phyloP scores from a whole-genome alignment of 179 eudicot species.

The Beta corolliflora region DNA sequence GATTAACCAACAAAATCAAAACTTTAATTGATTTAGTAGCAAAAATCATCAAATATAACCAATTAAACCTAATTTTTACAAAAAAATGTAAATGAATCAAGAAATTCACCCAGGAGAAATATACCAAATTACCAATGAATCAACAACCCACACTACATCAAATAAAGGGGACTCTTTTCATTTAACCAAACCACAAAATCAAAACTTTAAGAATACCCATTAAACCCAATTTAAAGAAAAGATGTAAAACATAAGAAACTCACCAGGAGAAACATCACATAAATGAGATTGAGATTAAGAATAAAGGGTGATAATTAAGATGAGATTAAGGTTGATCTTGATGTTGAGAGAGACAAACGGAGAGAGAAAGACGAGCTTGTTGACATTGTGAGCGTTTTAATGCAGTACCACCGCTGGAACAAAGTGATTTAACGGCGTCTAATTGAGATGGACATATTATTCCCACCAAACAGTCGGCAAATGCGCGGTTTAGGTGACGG shows the following conservation, averaged over 20 bases:
- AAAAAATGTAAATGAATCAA: no score
- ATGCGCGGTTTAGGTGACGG: conserved; percentile 75
- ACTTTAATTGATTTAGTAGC: neutral
- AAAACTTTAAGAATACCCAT: neutral
- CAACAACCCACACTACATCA: no score
- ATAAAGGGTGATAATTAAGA: neutral
- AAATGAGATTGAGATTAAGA: no score
- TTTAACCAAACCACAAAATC: neutral
- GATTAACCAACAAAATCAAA: neutral
- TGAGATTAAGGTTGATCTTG: conserved; percentile 31
- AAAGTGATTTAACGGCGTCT: conserved; percentile 73
- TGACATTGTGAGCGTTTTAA: conserved; percentile 88
- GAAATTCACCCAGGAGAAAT: no score
- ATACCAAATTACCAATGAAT: no score
- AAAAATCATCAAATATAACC: neutral
- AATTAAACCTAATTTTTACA: no score
- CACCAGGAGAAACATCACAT: neutral
- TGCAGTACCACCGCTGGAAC: conserved; percentile 81
- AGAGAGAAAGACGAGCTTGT: conserved; percentile 72
- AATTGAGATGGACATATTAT: conserved; percentile 64
- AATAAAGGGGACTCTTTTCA: neutral
- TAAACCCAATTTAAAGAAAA: neutral
- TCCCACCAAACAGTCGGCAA: conserved; percentile 66
- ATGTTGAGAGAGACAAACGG: conserved; percentile 66
- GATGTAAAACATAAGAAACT: neutral